Evolutionary conservation across 2,329 filamentous ascomycete species (phyloP).

Genomic region (Teratosphaeria zuluensis): DNA sequence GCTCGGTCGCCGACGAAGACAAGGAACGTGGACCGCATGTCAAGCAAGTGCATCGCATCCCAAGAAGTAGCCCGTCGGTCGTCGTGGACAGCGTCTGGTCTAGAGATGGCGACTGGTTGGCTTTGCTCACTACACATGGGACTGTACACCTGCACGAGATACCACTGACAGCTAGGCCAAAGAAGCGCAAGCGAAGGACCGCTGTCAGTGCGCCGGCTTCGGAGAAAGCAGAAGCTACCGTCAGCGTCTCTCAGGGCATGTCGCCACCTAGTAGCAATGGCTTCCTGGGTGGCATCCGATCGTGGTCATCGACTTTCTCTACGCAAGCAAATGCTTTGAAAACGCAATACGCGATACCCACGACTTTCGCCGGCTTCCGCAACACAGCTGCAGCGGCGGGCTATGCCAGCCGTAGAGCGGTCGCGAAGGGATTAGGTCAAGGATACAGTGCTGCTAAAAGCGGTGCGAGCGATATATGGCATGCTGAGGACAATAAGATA

Average conservation of each 20-base stretch:
- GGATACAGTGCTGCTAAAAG: constrained; percentile 63
- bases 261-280: constrained; percentile 23
- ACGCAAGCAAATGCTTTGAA: constrained; percentile 22
- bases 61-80: constrained; percentile 80
- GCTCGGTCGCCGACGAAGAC: constrained; percentile 4
- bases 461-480: constrained; percentile 59
- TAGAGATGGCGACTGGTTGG: constrained; percentile 70
- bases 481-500: constrained; percentile 66
- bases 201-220: constrained; percentile 7
- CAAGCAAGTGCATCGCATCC: constrained; percentile 78
- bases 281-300: constrained; percentile 20
- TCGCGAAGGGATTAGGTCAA: constrained; percentile 64
- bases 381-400: constrained; percentile 29
- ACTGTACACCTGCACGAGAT: constrained; percentile 89
- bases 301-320: constrained; percentile 35
- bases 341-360: constrained; percentile 14
- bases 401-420: constrained; percentile 56
- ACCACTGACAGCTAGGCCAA: constrained; percentile 39
- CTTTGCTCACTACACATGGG: constrained; percentile 87
- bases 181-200: constrained; percentile 18
- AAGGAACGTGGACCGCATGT: constrained; percentile 41
- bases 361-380: constrained; percentile 23
- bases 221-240: constrained; percentile 25
- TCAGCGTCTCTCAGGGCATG: constrained; percentile 23
- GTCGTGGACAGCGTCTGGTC: constrained; percentile 88